Evolutionary conservation across 2,329 filamentous ascomycete species (phyloP).

Genomic region (Verticillium klebahnii): DNA sequence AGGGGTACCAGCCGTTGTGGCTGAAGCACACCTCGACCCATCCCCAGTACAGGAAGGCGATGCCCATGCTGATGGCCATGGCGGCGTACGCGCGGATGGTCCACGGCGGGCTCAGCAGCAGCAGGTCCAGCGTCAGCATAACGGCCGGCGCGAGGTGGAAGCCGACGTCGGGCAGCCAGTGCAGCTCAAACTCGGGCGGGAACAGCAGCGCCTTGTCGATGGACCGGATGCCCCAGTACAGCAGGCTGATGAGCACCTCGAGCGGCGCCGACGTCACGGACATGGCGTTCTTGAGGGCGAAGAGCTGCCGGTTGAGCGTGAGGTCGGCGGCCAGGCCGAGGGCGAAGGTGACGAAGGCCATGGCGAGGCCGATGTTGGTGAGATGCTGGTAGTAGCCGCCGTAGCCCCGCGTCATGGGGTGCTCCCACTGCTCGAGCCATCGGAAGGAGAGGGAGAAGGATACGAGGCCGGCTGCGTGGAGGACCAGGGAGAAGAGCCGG

Average conservation of each 20-base stretch:
- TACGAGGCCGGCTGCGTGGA: slow-evolving; percentile 52
- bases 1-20: slow-evolving; percentile 73
- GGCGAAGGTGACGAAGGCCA: slow-evolving; percentile 57
- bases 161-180: slow-evolving; percentile 53
- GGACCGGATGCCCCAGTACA: slow-evolving; percentile 67
- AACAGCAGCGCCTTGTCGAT: slow-evolving; percentile 49
- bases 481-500: slow-evolving; percentile 53
- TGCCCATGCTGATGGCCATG: slow-evolving; percentile 48
- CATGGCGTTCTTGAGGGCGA: slow-evolving; percentile 62
- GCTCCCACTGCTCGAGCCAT: slow-evolving; percentile 45
- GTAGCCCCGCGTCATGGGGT: slow-evolving; percentile 51
- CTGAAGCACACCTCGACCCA: slow-evolving; percentile 72
- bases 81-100: slow-evolving; percentile 57
- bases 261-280: slow-evolving; percentile 63
- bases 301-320: slow-evolving; percentile 52
- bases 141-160: slow-evolving; percentile 65
- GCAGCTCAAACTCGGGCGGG: slow-evolving; percentile 51
- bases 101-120: slow-evolving; percentile 71
- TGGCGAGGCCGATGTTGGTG: slow-evolving; percentile 65
- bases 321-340: slow-evolving; percentile 62
- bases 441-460: slow-evolving; percentile 51
- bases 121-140: slow-evolving; percentile 58
- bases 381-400: slow-evolving; percentile 69
- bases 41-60: slow-evolving; percentile 68
- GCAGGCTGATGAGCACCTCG: slow-evolving; percentile 63